Evolutionary conservation across 345 rosid species (phyloP).

Genomic region (Ricinus communis): DNA sequence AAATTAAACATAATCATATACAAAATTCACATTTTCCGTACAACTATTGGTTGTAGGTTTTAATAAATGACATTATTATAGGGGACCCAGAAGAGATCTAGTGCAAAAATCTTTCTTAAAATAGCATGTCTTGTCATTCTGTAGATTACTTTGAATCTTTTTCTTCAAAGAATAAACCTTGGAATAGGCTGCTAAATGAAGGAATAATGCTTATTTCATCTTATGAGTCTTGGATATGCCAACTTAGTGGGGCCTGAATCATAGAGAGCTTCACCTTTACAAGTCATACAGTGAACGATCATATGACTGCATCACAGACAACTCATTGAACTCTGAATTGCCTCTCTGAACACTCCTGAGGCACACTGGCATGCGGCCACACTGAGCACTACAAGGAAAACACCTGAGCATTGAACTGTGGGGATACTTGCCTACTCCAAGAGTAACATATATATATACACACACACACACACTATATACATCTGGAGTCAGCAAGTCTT

Average conservation of each 20-base stretch:
- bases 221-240: conserved; percentile 10
- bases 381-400: no score
- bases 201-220: conserved; percentile 4
- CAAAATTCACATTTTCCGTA: no score
- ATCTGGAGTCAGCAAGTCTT: no score
- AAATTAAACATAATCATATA: neutral
- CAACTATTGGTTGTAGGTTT: conserved; percentile 6
- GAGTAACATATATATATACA: no score
- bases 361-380: no score
- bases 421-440: no score
- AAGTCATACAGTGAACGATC: no score
- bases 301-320: neutral
- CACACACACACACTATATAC: no score
- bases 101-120: neutral
- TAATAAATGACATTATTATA: neutral
- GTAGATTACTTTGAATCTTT: no score
- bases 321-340: neutral
- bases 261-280: neutral
- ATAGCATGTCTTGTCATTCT: neutral
- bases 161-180: neutral
- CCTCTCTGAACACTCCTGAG: neutral
- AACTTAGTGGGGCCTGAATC: neutral
- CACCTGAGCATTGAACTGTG: no score
- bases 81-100: neutral
- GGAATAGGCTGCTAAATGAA: conserved; percentile 15